A percentile compares a stretch with the other conserved stretches of the same genome.
phyloP scores from a whole-genome alignment of 306 rosid genomes.

The Betula pendula region DNA sequence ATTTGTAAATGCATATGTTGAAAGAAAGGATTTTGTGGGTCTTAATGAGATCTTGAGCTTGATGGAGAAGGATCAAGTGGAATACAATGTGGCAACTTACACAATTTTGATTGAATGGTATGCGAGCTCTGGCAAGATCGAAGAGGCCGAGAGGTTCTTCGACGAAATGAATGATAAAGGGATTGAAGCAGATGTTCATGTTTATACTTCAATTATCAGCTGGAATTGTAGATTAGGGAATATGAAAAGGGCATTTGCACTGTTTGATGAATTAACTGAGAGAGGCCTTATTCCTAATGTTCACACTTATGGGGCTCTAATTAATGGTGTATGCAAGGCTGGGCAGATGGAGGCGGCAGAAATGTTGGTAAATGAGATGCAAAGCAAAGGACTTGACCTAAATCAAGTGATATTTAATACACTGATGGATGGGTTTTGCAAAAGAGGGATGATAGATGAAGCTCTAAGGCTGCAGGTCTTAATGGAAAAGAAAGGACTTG shows the following conservation, averaged over 20 bases:
- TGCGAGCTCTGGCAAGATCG: slow-evolving; percentile 46
- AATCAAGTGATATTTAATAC: slow-evolving; percentile 63
- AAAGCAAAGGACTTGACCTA: slow-evolving; percentile 48
- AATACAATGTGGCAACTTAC: slow-evolving; percentile 46
- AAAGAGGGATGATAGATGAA: slow-evolving; percentile 63
- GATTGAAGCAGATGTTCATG: slow-evolving; percentile 59
- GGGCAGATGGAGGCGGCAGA: slow-evolving; percentile 76
- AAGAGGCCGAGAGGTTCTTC: slow-evolving; percentile 55
- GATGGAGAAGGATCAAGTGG: slow-evolving; percentile 56
- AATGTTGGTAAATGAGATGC: slow-evolving; percentile 69
- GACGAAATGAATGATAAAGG: slow-evolving; percentile 55
- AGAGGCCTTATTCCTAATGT: slow-evolving; percentile 56
- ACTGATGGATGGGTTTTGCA: slow-evolving; percentile 74
- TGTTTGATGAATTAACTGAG: slow-evolving; percentile 70
- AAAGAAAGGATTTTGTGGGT: slow-evolving; percentile 44
- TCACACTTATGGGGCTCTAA: slow-evolving; percentile 62
- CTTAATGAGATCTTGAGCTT: slow-evolving; percentile 48
- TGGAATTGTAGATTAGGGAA: slow-evolving; percentile 65
- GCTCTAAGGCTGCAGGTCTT: slow-evolving; percentile 51
- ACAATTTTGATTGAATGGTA: slow-evolving; percentile 61
- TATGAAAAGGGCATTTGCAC: slow-evolving; percentile 54
- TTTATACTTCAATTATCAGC: slow-evolving; percentile 63
- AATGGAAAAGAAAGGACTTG: slow-evolving; percentile 67
- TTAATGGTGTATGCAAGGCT: slow-evolving; percentile 65
- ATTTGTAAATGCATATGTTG: slow-evolving; percentile 50